Base-by-base conservation (phyloP, 768 basidiomycete genomes). In the Pisolithus sp. region DNA sequence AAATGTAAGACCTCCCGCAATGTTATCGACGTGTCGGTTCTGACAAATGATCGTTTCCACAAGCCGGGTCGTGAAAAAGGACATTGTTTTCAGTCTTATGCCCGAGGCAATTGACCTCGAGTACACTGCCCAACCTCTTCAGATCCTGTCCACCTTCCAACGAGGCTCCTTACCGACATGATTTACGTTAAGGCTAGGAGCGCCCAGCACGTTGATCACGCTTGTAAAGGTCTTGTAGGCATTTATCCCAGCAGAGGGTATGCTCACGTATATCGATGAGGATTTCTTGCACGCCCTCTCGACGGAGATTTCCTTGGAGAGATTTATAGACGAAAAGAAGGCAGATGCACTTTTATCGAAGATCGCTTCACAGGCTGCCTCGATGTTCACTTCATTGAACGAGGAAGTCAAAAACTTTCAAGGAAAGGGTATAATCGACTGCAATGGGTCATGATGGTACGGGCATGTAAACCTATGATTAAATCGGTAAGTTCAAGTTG, bases 191-290 rank as follows among this genome's bases (percentile, higher is more conserved):
- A 99, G 71, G 93, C 95, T 8, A 82, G 87, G 46, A 87, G 87
- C 55, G 78, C 92, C 28, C 84, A 89, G 53, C 84, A 92, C 60
- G 95, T 97, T 51, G 79, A 76, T 55, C 78, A 85, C 50, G 94
- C 95, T 5, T 81, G 90, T 63, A 79, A 83, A 51, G 95, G 95
- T 23, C 85, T 98, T 45, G 89, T 98, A 47, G 96, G 94, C 47
- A 83, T 98, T 49, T 99, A 93, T 67, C 79, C 83, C 26, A 83
- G 80, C 60, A 83, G 88, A 47, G 89, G 89, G 96, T 18, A 96
- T 99, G 92, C 82, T 97, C 63, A 92, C 85, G 6, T 99, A 98
- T 67, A 94, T 99, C 75, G 97, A 98, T 72, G 96, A 99, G 69
- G 97, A 99, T 78, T 99, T 99, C 68, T 74, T 99, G 0, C 96